Conservation (phyloP, 352 stramenopile genomes). For the Discostella stelligera region DNA sequence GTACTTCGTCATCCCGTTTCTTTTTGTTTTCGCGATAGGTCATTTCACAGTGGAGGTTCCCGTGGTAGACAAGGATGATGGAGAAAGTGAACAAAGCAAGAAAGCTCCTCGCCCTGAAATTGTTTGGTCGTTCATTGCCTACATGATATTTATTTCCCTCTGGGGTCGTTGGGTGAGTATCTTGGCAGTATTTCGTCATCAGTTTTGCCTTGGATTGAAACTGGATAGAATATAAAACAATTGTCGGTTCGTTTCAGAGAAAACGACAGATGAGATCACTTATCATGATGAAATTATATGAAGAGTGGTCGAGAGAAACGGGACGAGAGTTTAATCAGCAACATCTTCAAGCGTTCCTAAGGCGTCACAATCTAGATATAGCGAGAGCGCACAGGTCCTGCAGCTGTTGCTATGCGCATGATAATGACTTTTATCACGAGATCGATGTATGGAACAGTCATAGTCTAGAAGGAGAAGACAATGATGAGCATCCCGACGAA, state of each 20-base stretch:
- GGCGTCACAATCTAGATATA: constrained; percentile 26
- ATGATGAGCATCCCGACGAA: constrained; percentile 12
- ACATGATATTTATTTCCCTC: constrained; percentile 18
- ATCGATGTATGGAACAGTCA: constrained; percentile 13
- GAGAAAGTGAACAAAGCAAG: constrained; percentile 10
- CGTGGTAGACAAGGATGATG: neutral
- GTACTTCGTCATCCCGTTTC: constrained; percentile 38
- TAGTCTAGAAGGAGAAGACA: neutral
- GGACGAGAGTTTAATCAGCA: constrained; percentile 30
- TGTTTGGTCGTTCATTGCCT: constrained; percentile 18
- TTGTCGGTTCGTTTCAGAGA: neutral
- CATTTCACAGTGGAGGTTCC: constrained; percentile 45
- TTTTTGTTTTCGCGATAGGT: constrained; percentile 47
- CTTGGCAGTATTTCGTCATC: too few relatives aligned
- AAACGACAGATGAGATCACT: neutral
- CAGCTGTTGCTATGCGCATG: constrained; percentile 36
- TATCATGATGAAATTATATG: constrained; percentile 50
- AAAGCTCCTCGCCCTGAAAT: constrained; percentile 30
- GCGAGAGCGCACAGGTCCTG: constrained; percentile 27
- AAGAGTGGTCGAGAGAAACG: constrained; percentile 23
- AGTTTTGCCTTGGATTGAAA: neutral
- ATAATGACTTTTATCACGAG: constrained; percentile 18
- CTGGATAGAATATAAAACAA: neutral
- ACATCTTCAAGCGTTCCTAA: constrained; percentile 29
- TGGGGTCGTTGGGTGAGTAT: constrained; percentile 22